phyloP scores from a whole-genome alignment of 2,329 filamentous ascomycete genomes.

The Curvularia sp. region DNA sequence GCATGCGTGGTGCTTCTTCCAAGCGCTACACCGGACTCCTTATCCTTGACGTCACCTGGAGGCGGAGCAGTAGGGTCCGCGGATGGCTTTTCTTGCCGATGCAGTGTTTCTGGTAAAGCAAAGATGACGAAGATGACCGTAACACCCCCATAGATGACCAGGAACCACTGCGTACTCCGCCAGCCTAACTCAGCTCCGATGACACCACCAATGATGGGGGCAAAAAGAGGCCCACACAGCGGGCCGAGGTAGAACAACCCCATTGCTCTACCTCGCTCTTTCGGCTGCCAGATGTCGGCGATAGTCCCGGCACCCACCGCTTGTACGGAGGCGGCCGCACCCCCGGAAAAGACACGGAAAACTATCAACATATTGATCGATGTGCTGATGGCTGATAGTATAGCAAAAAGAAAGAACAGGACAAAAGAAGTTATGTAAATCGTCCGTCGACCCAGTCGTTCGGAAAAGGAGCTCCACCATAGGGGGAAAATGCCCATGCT shows the following conservation, averaged over 20 bases:
- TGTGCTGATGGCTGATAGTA: conserved; percentile 44
- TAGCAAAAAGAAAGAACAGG: conserved; percentile 43
- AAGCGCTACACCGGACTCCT: conserved; percentile 26
- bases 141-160: conserved; percentile 47
- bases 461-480: conserved; percentile 51
- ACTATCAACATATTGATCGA: conserved; percentile 50
- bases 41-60: conserved; percentile 11
- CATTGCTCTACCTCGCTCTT: conserved; percentile 49
- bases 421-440: conserved; percentile 48
- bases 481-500: conserved; percentile 52
- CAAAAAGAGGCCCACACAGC: conserved; percentile 48
- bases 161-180: conserved; percentile 51
- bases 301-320: conserved; percentile 50
- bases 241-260: conserved; percentile 51
- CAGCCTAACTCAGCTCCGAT: conserved; percentile 44
- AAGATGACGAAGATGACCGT: conserved; percentile 45
- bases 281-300: conserved; percentile 50
- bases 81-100: conserved; percentile 17
- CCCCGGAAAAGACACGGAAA: conserved; percentile 46
- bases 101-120: conserved; percentile 46
- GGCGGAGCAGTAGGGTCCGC: conserved; percentile 2
- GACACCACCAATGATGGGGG: conserved; percentile 50
- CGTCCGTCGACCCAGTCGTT: conserved; percentile 45
- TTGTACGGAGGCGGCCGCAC: conserved; percentile 49
- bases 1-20: conserved; percentile 42